These are phyloP conservation scores for Verticillium nonalfalfae DNA, from an alignment of 2,329 filamentous ascomycete species.

Conservation along the genomic window DNA sequence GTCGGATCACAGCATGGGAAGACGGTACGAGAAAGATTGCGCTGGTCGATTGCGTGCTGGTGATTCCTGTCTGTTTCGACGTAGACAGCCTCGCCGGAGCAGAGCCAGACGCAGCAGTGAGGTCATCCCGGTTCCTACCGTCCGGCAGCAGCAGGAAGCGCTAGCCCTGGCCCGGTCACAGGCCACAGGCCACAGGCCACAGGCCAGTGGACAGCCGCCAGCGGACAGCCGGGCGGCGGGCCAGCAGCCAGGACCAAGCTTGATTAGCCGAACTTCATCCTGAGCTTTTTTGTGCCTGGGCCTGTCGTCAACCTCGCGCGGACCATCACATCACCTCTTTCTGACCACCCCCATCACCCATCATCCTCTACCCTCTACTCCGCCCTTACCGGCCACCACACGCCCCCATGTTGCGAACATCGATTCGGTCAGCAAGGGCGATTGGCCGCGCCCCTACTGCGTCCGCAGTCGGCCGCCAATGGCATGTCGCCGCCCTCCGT, in stretches of 20 bases:
- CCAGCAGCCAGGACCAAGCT: neutral
- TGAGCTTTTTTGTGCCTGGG: slow-evolving; percentile 31
- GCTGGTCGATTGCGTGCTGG: no score
- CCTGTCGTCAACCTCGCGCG: slow-evolving; percentile 17
- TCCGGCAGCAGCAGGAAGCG: slow-evolving; percentile 2
- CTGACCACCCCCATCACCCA: slow-evolving; percentile 20
- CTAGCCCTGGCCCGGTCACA: neutral
- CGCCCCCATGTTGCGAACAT: slow-evolving; percentile 63
- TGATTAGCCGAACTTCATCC: slow-evolving; percentile 36
- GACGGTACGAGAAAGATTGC: no score
- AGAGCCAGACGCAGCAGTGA: slow-evolving; percentile 1
- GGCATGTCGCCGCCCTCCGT: slow-evolving; percentile 29
- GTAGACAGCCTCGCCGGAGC: no score
- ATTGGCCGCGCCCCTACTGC: slow-evolving; percentile 48
- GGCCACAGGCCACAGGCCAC: neutral
- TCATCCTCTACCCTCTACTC: slow-evolving; percentile 10
- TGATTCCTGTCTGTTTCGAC: no score
- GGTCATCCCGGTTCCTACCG: slow-evolving; percentile 13
- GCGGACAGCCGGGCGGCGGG: no score
- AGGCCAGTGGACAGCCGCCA: no score
- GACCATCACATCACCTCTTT: slow-evolving; percentile 11
- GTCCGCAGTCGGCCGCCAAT: slow-evolving; percentile 51
- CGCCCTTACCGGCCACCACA: slow-evolving; percentile 34
- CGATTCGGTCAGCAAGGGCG: slow-evolving; percentile 57
- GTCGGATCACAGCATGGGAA: no score